A percentile compares a stretch with the other conserved stretches of the same genome.
These are phyloP conservation scores for Amorphotheca resinae DNA, from an alignment of 495 filamentous ascomycete genomes.

Conservation along the genomic window DNA sequence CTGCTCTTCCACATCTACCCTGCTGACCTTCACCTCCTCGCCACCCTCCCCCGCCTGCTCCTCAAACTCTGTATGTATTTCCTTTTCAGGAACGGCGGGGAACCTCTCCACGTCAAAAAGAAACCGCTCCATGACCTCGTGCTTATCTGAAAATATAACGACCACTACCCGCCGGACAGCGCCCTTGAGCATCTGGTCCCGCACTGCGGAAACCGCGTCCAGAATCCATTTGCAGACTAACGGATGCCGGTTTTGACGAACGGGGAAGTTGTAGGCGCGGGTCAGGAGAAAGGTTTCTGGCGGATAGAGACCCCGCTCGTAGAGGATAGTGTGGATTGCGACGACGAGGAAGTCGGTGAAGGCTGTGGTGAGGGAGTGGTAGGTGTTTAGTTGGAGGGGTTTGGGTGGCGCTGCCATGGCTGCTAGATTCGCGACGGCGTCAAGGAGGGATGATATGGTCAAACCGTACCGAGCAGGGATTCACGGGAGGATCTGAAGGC, in stretches of 20 bases:
- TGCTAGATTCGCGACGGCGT: neutral
- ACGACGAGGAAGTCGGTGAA: constrained; percentile 75
- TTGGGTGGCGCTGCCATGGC: constrained; percentile 14
- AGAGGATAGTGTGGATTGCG: constrained; percentile 87
- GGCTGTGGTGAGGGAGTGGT: constrained; percentile 34
- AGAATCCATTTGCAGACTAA: constrained; percentile 84
- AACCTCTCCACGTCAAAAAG: constrained; percentile 72
- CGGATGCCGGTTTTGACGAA: constrained; percentile 82
- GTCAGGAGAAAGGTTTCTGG: constrained; percentile 64
- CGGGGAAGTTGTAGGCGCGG: constrained; percentile 77
- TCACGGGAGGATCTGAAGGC: neutral
- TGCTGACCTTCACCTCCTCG: constrained; percentile 14
- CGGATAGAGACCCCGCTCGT: constrained; percentile 76
- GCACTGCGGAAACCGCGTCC: constrained; percentile 66
- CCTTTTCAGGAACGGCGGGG: constrained; percentile 44
- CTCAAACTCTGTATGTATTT: constrained; percentile 26
- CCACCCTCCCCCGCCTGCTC: constrained; percentile 12
- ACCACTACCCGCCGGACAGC: constrained; percentile 54
- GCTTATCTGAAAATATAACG: constrained; percentile 48
- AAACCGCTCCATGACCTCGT: constrained; percentile 61
- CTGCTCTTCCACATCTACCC: constrained; percentile 51
- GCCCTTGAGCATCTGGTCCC: constrained; percentile 57
- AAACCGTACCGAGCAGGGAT: neutral
- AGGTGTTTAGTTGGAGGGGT: constrained; percentile 13
- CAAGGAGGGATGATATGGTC: neutral